phyloP scores from a whole-genome alignment of 2,329 filamentous ascomycete species.

The Zalaria obscura region DNA sequence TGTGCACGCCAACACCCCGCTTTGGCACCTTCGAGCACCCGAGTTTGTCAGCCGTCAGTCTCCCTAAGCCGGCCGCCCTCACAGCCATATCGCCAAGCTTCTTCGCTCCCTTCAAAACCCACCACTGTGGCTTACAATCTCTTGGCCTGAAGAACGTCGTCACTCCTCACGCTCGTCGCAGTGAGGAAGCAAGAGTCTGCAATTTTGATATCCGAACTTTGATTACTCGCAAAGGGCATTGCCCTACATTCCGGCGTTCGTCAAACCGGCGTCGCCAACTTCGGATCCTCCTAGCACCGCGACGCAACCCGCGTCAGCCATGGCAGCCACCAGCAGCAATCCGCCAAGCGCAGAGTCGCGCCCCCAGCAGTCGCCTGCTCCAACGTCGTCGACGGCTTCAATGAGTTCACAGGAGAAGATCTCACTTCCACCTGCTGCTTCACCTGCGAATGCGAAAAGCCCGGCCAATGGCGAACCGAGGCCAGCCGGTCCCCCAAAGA shows the following conservation, averaged over 20 bases:
- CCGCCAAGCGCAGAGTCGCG: neutral
- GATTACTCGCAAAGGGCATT: neutral
- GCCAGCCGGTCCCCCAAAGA: conserved; percentile 16
- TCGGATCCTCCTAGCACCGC: neutral
- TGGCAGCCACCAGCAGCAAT: neutral
- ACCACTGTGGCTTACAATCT: too few relatives aligned
- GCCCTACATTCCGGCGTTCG: neutral
- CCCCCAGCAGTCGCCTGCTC: conserved; percentile 2
- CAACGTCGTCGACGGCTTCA: conserved; percentile 5
- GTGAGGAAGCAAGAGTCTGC: too few relatives aligned
- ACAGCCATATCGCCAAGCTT: too few relatives aligned
- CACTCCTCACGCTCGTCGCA: too few relatives aligned
- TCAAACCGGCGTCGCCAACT: neutral
- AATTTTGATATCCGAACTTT: too few relatives aligned
- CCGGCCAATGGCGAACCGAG: conserved; percentile 7
- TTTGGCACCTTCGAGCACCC: too few relatives aligned
- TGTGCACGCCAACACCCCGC: too few relatives aligned
- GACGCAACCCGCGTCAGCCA: neutral
- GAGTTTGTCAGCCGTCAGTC: too few relatives aligned
- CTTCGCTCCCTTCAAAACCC: too few relatives aligned
- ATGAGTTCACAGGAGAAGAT: conserved; percentile 11
- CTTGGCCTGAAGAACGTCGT: too few relatives aligned
- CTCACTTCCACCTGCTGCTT: conserved; percentile 2
- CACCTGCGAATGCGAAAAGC: conserved; percentile 1
- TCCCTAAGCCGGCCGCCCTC: too few relatives aligned